These are phyloP conservation scores for Torrubiella hemipterigena DNA, from an alignment of 2,329 filamentous ascomycete genomes.

Conservation along the genomic window DNA sequence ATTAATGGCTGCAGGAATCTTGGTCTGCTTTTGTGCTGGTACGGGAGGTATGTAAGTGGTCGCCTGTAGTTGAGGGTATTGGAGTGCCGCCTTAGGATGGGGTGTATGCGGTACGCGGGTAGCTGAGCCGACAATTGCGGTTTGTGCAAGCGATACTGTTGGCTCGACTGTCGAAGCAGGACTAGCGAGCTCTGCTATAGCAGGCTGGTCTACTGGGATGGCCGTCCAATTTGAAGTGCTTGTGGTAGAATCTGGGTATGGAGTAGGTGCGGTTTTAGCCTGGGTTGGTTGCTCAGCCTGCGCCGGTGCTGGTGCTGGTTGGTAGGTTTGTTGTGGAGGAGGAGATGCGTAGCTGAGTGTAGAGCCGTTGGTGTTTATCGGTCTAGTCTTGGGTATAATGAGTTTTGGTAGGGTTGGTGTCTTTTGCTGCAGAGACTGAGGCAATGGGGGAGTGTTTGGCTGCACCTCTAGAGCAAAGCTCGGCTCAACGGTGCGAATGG, in stretches of 20 bases:
- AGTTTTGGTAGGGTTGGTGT: slow-evolving; percentile 10
- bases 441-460: slow-evolving; percentile 1
- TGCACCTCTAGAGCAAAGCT: slow-evolving; percentile 4
- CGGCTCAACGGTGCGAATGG: not conserved
- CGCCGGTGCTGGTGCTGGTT: slow-evolving; percentile 1
- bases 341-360: slow-evolving; percentile 1
- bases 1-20: not conserved
- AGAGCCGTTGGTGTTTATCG: not conserved
- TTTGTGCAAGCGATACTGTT: no score
- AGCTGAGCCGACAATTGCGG: no score
- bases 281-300: slow-evolving; percentile 3
- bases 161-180: no score
- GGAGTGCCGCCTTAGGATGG: no score
- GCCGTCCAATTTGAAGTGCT: slow-evolving; percentile 42
- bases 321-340: slow-evolving; percentile 6
- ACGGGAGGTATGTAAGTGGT: no score
- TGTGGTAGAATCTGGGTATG: slow-evolving; percentile 30
- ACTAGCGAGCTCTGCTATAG: no score
- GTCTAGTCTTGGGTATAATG: no score
- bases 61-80: no score
- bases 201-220: no score
- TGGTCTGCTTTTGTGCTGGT: not conserved
- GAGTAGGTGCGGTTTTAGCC: slow-evolving; percentile 1
- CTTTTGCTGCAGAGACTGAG: slow-evolving; percentile 15
- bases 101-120: no score